Evolutionary conservation across 1,284 basidiomycete species (phyloP).

Genomic region (Papiliotrema nemorosa): DNA sequence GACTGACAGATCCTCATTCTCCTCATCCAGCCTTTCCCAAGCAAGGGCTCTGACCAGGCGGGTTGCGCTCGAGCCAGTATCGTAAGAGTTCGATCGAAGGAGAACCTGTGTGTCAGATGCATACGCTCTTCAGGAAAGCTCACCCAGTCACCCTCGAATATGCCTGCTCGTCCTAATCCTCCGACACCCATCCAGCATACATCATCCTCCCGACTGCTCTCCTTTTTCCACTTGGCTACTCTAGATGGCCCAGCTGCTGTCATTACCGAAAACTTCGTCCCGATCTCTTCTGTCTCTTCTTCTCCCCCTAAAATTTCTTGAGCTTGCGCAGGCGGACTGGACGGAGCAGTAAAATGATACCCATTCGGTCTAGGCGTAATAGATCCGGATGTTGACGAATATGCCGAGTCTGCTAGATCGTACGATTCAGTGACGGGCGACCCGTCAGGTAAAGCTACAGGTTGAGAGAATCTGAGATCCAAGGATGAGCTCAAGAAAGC

Average conservation of each 20-base stretch:
- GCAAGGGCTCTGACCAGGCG: slow-evolving; percentile 59
- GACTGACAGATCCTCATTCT: slow-evolving; percentile 30
- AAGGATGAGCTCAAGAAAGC: slow-evolving; percentile 34
- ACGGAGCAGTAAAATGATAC: slow-evolving; percentile 1
- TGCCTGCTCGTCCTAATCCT: slow-evolving; percentile 68
- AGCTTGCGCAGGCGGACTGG: slow-evolving; percentile 24
- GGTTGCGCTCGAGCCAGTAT: slow-evolving; percentile 4
- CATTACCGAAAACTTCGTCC: slow-evolving; percentile 23
- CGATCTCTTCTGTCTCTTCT: slow-evolving; percentile 14
- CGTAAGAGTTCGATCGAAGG: slow-evolving; percentile 1
- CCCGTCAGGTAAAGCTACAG: slow-evolving; percentile 8
- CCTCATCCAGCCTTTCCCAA: slow-evolving; percentile 52
- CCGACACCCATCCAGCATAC: slow-evolving; percentile 45
- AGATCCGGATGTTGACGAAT: slow-evolving; percentile 38
- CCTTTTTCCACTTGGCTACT: neutral
- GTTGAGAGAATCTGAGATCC: slow-evolving; percentile 12
- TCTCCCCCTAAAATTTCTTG: slow-evolving; percentile 4
- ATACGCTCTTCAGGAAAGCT: neutral
- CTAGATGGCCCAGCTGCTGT: slow-evolving; percentile 8
- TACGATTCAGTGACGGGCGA: slow-evolving; percentile 12
- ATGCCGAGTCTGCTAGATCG: slow-evolving; percentile 19
- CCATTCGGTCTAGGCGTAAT: slow-evolving; percentile 43
- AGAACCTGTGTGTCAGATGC: slow-evolving; percentile 5
- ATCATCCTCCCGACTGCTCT: slow-evolving; percentile 17
- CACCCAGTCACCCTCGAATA: slow-evolving; percentile 87